phyloP scores from a whole-genome alignment of 495 filamentous ascomycete species.

The Articulospora tetracladia region DNA sequence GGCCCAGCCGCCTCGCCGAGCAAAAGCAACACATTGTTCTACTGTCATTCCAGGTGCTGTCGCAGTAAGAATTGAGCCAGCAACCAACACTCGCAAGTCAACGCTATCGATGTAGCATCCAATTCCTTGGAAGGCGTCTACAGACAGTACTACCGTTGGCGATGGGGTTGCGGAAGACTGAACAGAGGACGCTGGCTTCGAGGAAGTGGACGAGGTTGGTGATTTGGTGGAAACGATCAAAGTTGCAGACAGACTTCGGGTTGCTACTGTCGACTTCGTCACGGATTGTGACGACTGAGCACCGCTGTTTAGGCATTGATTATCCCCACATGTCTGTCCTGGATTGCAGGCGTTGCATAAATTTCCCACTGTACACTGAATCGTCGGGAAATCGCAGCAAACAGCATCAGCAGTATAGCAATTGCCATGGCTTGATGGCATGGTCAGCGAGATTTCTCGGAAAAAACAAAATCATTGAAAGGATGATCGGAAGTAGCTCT shows the following conservation, averaged over 20 bases:
- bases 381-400: conserved; percentile 2
- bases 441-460: background rate
- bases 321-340: conserved; percentile 1
- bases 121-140: background rate
- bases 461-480: background rate
- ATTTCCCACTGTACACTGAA: background rate
- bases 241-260: background rate
- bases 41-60: background rate
- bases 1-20: background rate
- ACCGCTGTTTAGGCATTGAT: background rate
- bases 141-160: background rate
- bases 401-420: background rate
- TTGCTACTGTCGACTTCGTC: background rate
- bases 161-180: background rate
- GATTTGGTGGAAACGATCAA: background rate
- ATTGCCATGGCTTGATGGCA: conserved; percentile 4
- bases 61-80: background rate
- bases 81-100: background rate
- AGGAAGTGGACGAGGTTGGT: background rate
- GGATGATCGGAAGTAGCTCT: background rate
- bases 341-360: conserved; percentile 5
- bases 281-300: background rate
- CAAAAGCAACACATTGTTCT: background rate
- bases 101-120: background rate
- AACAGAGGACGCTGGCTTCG: background rate